A percentile compares a stretch with the other conserved stretches of the same genome.
Conservation (phyloP, 2,329 filamentous ascomycete species). For the Colletotrichum echinochloae region DNA sequence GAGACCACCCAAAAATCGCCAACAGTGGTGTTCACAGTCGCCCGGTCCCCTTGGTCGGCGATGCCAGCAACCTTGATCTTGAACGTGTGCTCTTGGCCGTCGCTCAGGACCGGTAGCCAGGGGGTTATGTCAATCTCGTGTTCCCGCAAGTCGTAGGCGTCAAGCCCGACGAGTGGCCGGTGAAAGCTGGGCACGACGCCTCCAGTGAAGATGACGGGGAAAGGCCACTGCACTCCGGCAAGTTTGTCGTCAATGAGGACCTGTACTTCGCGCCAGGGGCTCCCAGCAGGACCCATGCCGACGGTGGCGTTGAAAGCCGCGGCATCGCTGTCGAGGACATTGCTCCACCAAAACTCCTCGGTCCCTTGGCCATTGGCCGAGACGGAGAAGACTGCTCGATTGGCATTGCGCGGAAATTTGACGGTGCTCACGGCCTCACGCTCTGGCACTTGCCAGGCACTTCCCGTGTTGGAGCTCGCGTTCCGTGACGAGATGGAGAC, state of each 20-base stretch:
- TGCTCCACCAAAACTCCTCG: constrained; percentile 91
- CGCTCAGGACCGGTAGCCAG: constrained; percentile 76
- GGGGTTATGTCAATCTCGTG: constrained; percentile 86
- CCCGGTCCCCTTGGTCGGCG: constrained; percentile 63
- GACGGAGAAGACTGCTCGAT: constrained; percentile 80
- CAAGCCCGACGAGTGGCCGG: constrained; percentile 81
- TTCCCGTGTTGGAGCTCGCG: constrained; percentile 64
- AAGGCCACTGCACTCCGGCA: constrained; percentile 84
- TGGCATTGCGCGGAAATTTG: constrained; percentile 72
- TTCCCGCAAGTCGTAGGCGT: constrained; percentile 83
- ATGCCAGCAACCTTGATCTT: constrained; percentile 76
- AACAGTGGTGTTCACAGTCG: constrained; percentile 65
- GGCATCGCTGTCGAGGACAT: constrained; percentile 73
- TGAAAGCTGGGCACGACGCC: constrained; percentile 82
- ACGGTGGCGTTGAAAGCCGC: constrained; percentile 68
- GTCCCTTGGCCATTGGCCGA: constrained; percentile 79
- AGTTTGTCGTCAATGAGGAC: constrained; percentile 78
- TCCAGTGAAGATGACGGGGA: constrained; percentile 85
- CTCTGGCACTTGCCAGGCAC: constrained; percentile 75
- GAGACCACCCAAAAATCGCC: constrained; percentile 80
- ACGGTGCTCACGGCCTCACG: constrained; percentile 71
- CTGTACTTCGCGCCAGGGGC: constrained; percentile 83
- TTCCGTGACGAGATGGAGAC: constrained; percentile 73
- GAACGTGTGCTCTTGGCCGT: constrained; percentile 74
- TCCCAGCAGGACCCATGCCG: constrained; percentile 72